Base-by-base conservation (phyloP, 1,284 basidiomycete genomes). In the Melanopsichium pennsylvanicum region DNA sequence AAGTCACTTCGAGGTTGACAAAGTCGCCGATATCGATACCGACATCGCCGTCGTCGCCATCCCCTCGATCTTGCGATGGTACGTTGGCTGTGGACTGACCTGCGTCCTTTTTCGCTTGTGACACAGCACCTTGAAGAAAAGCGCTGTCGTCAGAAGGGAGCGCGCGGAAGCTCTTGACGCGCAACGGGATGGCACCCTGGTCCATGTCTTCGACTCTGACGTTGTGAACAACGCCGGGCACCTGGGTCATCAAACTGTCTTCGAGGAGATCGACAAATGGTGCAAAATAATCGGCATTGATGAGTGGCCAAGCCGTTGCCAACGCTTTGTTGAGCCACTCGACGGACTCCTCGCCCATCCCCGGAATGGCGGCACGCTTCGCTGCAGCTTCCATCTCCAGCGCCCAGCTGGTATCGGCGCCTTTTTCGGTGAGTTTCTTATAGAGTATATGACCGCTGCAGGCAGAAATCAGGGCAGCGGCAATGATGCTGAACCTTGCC, bases 251-350 rank as follows among this genome's bases (percentile, higher is more conserved):
- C 12, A 79, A 59, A 11, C 73, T 72, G 46, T 79, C 76, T 58
- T 79, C 76, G 29, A 79, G 60, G 12, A 79, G 61, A 41, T 79
- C 76, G 45, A 77, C 42, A 32, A 79, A 76, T 0, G 76, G 76
- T 12, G 59, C 69, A 61, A 79, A 77, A 50, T 75, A 76, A 33
- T 74, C 69, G n/a, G 60, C 39, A 19, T 60, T 70, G 60, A 79
- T 77, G 21, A 77, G 62, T 4, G 76, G 76, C 76, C 75, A 77
- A 4, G 73, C 66, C 10, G 61, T 67, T 15, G 55, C 59, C 8
- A 78, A 62, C 5, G 73, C 54, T 49, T 56, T 50, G 56, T 78
- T 78, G 69, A 78, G 63, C 76, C 76, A 78, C 25, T 74, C 67
- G 26, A 70, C 76, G 12, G 72, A 75, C 39, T 78, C 75, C 19